Conservation (phyloP, 2,329 filamentous ascomycete genomes). For the Camillea tinctor region DNA sequence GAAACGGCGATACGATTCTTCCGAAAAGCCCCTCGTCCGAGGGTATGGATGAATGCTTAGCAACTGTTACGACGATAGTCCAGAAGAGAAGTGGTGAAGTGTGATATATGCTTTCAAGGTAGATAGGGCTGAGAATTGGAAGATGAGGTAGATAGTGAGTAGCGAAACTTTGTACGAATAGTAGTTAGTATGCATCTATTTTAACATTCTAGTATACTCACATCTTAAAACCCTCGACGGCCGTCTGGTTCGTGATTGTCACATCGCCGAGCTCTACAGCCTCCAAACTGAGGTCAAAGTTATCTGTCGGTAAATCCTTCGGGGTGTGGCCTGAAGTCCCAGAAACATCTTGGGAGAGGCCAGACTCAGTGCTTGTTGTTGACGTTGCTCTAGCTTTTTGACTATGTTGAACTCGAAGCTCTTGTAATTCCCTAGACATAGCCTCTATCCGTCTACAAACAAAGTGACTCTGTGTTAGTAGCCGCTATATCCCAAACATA, state of each 20-base stretch:
- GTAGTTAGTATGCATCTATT: not conserved
- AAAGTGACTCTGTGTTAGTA: not conserved
- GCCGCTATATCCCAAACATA: constrained; percentile 1
- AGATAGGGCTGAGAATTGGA: constrained; percentile 30
- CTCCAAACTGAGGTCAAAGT: constrained; percentile 24
- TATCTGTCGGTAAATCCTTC: constrained; percentile 15
- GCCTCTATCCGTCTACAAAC: constrained; percentile 29
- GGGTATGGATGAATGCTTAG: constrained; percentile 16
- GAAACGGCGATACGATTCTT: constrained; percentile 25
- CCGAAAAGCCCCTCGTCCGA: constrained; percentile 19
- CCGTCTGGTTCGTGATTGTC: constrained; percentile 15
- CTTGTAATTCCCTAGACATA: constrained; percentile 33
- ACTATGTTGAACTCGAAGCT: constrained; percentile 28
- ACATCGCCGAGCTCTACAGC: constrained; percentile 20
- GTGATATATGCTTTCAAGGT: constrained; percentile 23
- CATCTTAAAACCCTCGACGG: constrained; percentile 25
- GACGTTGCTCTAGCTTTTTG: constrained; percentile 15
- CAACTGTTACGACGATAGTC: constrained; percentile 27
- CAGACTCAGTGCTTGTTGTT: constrained; percentile 23
- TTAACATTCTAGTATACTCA: constrained; percentile 11
- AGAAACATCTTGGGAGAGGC: constrained; percentile 19
- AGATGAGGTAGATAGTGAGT: constrained; percentile 25
- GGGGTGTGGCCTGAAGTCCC: constrained; percentile 12
- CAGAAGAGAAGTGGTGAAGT: constrained; percentile 31
- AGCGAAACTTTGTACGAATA: constrained; percentile 20